Evolutionary conservation across 495 filamentous ascomycete species (phyloP).

Genomic region (Neurospora sp.): DNA sequence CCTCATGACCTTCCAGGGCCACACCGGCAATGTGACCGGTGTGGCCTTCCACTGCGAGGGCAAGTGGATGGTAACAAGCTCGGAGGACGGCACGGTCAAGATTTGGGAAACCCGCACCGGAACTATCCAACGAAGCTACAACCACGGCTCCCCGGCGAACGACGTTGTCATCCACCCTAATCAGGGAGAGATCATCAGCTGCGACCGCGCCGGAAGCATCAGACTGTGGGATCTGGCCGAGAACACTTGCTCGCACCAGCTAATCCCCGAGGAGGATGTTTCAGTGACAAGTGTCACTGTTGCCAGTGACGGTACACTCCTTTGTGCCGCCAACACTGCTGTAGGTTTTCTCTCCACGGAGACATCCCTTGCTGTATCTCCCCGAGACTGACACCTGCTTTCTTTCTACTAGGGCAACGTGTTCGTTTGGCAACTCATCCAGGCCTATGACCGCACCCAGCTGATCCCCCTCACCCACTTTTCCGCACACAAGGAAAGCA

Average conservation of each 20-base stretch:
- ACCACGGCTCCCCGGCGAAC: slow-evolving; percentile 77
- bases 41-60: slow-evolving; percentile 97
- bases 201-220: slow-evolving; percentile 87
- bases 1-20: slow-evolving; percentile 85
- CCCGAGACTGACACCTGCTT: neutral
- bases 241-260: slow-evolving; percentile 91
- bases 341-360: slow-evolving; percentile 36
- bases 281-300: slow-evolving; percentile 90
- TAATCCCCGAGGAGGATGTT: slow-evolving; percentile 93
- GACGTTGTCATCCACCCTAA: slow-evolving; percentile 98
- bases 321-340: slow-evolving; percentile 91
- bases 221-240: slow-evolving; percentile 94
- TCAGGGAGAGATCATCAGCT: slow-evolving; percentile 93
- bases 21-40: slow-evolving; percentile 90
- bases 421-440: slow-evolving; percentile 89
- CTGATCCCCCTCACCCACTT: slow-evolving; percentile 89
- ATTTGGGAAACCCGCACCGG: slow-evolving; percentile 95
- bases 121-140: slow-evolving; percentile 83
- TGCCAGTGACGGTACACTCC: slow-evolving; percentile 82
- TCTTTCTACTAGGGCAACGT: slow-evolving; percentile 65
- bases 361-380: neutral
- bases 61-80: slow-evolving; percentile 99
- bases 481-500: slow-evolving; percentile 84
- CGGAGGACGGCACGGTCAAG: slow-evolving; percentile 94
- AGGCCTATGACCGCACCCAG: slow-evolving; percentile 72